phyloP scores from a whole-genome alignment of 164 flowering plant species.

The Nymphaea colorata region DNA sequence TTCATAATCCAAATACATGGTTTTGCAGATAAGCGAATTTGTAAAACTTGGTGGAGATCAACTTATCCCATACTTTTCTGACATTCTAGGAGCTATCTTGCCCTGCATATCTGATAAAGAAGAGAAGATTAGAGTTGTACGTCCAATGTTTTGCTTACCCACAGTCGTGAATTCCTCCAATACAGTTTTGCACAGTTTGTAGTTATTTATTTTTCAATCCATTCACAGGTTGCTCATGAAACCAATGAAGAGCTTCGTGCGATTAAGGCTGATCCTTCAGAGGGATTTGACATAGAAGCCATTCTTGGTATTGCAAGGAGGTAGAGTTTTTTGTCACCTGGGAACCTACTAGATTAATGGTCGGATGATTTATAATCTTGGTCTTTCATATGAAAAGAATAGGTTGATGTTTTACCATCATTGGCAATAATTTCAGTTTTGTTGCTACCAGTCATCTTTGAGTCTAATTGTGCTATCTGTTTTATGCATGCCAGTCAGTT shows the following conservation, averaged over 20 bases:
- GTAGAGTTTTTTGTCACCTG: conserved; percentile 32
- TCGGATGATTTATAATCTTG: conserved; percentile 10
- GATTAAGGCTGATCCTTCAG: conserved; percentile 67
- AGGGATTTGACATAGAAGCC: conserved; percentile 84
- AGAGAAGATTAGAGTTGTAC: conserved; percentile 91
- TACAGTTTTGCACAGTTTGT: background rate
- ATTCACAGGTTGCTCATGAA: conserved; percentile 84
- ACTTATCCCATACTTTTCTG: conserved; percentile 88
- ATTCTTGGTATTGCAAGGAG: conserved; percentile 88
- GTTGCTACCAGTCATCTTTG: background rate
- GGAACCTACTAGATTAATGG: conserved; percentile 16
- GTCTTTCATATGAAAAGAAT: conserved; percentile 4
- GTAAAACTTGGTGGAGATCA: conserved; percentile 98
- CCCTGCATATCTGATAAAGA: conserved; percentile 97
- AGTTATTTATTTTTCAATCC: background rate
- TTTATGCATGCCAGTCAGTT: conserved; percentile 43
- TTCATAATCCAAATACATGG: background rate
- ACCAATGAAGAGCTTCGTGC: conserved; percentile 91
- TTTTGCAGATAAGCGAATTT: conserved; percentile 84
- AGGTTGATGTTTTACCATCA: background rate
- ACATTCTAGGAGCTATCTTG: conserved; percentile 84
- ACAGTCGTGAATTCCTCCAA: background rate
- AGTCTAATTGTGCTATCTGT: background rate
- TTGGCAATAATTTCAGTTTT: background rate
- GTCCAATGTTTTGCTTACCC: conserved; percentile 5